Evolutionary conservation across 2,329 filamentous ascomycete genomes (phyloP).

Genomic region (Rutstroemia sp.): DNA sequence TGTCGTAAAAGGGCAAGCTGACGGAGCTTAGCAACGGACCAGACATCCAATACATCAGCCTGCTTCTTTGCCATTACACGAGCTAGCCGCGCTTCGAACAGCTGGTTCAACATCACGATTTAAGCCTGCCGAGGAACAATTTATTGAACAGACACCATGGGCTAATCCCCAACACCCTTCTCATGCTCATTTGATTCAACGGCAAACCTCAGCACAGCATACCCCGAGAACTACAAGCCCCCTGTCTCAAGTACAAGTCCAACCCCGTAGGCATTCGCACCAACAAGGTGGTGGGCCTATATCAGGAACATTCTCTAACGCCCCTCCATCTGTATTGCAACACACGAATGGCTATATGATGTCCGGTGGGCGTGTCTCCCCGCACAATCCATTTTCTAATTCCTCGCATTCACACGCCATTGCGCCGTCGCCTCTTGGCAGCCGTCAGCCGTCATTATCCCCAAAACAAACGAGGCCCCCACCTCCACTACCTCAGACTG

Average conservation of each 20-base stretch:
- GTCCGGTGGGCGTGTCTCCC: constrained; percentile 24
- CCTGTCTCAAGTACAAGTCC: constrained; percentile 26
- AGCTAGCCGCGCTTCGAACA: constrained; percentile 27
- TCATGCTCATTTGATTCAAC: constrained; percentile 40
- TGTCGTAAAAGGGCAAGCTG: constrained; percentile 10
- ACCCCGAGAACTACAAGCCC: constrained; percentile 32
- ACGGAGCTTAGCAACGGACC: constrained; percentile 21
- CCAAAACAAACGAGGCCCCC: constrained; percentile 24
- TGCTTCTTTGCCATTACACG: constrained; percentile 25
- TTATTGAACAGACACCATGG: constrained; percentile 85
- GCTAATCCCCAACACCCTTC: constrained; percentile 79
- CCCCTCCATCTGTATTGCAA: constrained; percentile 17
- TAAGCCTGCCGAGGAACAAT: constrained; percentile 72
- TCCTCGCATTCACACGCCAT: constrained; percentile 24
- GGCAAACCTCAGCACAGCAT: constrained; percentile 35
- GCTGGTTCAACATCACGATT: constrained; percentile 27
- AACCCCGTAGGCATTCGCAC: constrained; percentile 33
- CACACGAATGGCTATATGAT: constrained; percentile 23
- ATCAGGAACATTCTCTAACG: constrained; percentile 29
- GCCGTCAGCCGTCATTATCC: constrained; percentile 28
- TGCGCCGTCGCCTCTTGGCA: constrained; percentile 28
- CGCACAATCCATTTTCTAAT: constrained; percentile 27
- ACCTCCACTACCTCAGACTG: constrained; percentile 9
- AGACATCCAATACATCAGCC: constrained; percentile 21
- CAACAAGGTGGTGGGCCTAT: constrained; percentile 22